Evolutionary conservation across 2,329 filamentous ascomycete species (phyloP).

Genomic region (Trichoderma koningii): DNA sequence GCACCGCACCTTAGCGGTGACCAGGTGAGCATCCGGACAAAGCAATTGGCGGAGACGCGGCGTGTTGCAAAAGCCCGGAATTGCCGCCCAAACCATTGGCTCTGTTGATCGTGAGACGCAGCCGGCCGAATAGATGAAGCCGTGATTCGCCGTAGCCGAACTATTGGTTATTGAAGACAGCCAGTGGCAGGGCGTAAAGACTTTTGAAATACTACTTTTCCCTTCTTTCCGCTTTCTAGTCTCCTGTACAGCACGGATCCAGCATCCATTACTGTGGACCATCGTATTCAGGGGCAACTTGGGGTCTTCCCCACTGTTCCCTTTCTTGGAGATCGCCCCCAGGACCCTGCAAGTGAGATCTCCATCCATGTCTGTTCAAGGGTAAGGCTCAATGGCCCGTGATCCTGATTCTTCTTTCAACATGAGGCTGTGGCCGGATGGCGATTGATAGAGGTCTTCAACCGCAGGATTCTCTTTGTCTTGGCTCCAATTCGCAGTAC

Average conservation of each 20-base stretch:
- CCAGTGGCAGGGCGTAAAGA: no score
- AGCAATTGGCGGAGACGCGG: conserved; percentile 2
- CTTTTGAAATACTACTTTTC: no score
- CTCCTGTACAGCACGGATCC: no score
- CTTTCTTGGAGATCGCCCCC: conserved; percentile 11
- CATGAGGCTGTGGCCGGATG: not conserved
- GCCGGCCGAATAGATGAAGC: not conserved
- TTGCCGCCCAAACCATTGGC: not conserved
- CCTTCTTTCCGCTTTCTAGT: not conserved
- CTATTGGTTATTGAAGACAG: not conserved
- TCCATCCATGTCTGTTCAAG: conserved; percentile 4
- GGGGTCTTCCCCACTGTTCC: not conserved
- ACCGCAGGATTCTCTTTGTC: no score
- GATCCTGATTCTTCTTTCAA: not conserved
- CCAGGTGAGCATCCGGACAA: not conserved
- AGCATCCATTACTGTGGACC: no score
- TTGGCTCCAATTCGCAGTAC: no score
- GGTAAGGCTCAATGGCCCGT: not conserved
- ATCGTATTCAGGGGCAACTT: conserved; percentile 3
- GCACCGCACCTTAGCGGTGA: conserved; percentile 22
- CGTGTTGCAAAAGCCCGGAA: conserved; percentile 4
- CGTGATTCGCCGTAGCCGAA: not conserved
- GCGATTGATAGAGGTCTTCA: no score
- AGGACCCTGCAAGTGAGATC: conserved; percentile 23
- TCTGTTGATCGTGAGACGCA: not conserved